Base-by-base conservation (phyloP, 768 basidiomycete species). In the Collybiopsis luxurians region DNA sequence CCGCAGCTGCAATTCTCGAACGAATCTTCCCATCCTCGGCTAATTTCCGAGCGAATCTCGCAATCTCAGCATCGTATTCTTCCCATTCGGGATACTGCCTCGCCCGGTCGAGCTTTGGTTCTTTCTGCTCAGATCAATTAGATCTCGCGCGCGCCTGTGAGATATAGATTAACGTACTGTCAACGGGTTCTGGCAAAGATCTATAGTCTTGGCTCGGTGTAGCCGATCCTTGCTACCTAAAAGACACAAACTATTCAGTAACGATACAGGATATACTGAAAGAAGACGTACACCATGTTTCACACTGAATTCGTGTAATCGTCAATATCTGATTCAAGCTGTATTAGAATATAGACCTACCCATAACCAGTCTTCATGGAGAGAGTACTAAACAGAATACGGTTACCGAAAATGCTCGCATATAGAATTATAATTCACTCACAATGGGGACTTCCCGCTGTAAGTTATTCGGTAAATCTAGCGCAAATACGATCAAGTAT, bases 21-120 rank as follows among this genome's bases (percentile, higher is more conserved):
- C 78, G 83, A 56, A 93, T 86, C 61, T 81, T 76, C 24, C 91
- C 91, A 27, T 84, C 78, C 12, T 85, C 77, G 2, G 89, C 86
- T 44, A 96, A 76, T 52, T 83, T 78, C 24, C 83, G 79, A 0
- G 90, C 87, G 59, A 99, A 92, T 26, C 73, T 79, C 1, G 95
- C 88, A 51, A 98, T 95, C 71, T 99, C 95, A 4, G 75, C 66
- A 69, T 99, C 96, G 66, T 98, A 98, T 48, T 83, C 83, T 60
- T 96, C 94, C 97, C 97, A 99, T 67, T 98, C 97, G 0, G 97
- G 96, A 52, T 98, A 97, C 64, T 94, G 86, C 36, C 95, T 84
- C 3, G 97, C 97, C 23, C 97, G 85, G 3, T 87, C 82, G 4
- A 98, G 80, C 69, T 98, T 99, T 4, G 95, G 95, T 67, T 98